A percentile compares a stretch with the other conserved stretches of the same genome.
phyloP scores from a whole-genome alignment of 768 basidiomycete genomes.

The Auriscalpium microsporum region DNA sequence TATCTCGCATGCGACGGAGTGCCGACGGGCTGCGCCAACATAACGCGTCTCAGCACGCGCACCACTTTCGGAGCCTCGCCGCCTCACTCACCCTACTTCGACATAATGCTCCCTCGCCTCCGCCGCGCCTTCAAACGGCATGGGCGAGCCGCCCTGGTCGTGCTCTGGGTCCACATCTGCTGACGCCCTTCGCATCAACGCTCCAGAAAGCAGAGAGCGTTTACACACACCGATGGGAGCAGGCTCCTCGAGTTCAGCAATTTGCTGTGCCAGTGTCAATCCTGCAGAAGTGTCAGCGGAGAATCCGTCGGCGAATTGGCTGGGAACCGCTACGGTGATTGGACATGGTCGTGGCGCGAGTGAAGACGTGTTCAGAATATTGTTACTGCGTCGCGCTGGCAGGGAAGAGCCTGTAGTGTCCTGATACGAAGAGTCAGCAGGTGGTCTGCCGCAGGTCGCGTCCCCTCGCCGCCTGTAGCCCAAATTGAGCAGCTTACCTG shows the following conservation, averaged over 20 bases:
- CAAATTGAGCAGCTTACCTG: too few species aligned
- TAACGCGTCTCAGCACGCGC: neutral
- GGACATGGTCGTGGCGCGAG: conserved; percentile 3
- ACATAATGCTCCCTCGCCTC: conserved; percentile 69
- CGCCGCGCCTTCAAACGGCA: conserved; percentile 20
- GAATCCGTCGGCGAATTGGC: conserved; percentile 1
- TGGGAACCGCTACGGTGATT: conserved; percentile 14
- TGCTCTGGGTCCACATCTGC: conserved; percentile 36
- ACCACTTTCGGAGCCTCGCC: neutral
- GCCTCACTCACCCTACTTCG: conserved; percentile 62
- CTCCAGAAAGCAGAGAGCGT: neutral
- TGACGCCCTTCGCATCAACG: neutral
- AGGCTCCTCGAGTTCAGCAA: conserved; percentile 68
- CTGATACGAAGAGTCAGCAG: too few species aligned
- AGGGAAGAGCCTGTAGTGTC: neutral
- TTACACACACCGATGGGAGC: conserved; percentile 52
- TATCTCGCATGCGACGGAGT: conserved; percentile 56
- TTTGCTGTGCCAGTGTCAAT: conserved; percentile 68
- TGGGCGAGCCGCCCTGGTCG: conserved; percentile 26
- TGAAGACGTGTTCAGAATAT: neutral
- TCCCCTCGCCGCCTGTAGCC: too few species aligned
- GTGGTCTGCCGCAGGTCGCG: too few species aligned
- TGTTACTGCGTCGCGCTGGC: neutral
- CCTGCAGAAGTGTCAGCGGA: conserved; percentile 21
- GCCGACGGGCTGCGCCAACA: conserved; percentile 48